Evolutionary conservation across 148 eudicot genomes (phyloP).

Genomic region (Vaccinium darrowii): DNA sequence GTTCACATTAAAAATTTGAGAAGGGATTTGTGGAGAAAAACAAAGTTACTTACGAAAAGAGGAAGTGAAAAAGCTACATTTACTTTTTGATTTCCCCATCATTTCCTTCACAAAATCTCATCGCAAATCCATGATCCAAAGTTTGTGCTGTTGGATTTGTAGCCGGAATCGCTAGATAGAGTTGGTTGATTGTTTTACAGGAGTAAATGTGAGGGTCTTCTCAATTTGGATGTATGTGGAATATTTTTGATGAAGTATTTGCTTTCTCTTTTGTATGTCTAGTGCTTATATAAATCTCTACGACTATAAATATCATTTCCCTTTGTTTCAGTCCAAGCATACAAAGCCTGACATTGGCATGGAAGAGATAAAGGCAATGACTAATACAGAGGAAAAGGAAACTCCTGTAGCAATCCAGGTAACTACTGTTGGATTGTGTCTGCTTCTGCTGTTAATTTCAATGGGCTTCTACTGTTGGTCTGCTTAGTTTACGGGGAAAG

Average conservation of each 20-base stretch:
- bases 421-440: neutral
- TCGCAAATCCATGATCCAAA: neutral
- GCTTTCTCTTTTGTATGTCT: neutral
- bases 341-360: neutral
- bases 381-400: slow-evolving; percentile 3
- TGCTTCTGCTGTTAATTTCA: neutral
- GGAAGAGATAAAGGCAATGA: slow-evolving; percentile 18
- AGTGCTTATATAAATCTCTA: neutral
- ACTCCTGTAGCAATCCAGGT: neutral
- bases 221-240: neutral
- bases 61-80: neutral
- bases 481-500: neutral
- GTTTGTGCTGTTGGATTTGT: neutral
- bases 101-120: neutral
- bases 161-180: neutral
- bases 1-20: neutral
- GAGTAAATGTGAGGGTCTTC: neutral
- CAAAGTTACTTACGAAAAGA: neutral
- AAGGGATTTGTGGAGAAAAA: neutral
- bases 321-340: neutral
- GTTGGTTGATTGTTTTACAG: neutral
- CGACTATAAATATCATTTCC: neutral
- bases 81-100: neutral
- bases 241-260: neutral
- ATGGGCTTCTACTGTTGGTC: neutral